Conservation (phyloP, 225 moss, liverwort and hornwort genomes). For the Straminergon stramineum region DNA sequence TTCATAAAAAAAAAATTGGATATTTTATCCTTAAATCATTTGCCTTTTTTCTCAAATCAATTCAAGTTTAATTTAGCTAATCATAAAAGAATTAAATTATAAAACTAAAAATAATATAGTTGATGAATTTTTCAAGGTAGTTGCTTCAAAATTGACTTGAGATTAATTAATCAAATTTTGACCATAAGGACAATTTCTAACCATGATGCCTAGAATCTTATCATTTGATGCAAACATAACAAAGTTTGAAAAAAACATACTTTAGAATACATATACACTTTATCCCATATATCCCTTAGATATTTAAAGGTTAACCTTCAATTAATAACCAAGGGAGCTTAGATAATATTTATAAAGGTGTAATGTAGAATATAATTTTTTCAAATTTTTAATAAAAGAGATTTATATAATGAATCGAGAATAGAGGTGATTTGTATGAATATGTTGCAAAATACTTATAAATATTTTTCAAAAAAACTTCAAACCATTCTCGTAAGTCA, state of each 20-base stretch:
- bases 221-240: not conserved
- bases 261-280: not conserved
- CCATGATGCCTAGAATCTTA: not conserved
- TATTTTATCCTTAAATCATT: not conserved
- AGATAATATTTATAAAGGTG: not conserved
- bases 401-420: not conserved
- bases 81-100: not conserved
- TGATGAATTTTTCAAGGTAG: too few species aligned
- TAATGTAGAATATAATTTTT: not conserved
- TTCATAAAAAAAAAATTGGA: too few species aligned
- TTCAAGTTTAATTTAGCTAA: not conserved
- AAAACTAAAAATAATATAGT: not conserved
- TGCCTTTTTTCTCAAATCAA: not conserved
- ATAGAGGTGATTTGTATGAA: not conserved
- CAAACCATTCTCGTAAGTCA: not conserved
- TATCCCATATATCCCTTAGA: fast-evolving
- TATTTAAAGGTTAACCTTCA: not conserved
- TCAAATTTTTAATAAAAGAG: not conserved
- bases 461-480: not conserved
- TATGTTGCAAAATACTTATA: not conserved
- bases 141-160: not conserved
- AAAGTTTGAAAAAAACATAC: not conserved
- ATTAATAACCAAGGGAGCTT: not conserved
- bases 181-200: fast-evolving
- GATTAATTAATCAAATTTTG: not conserved